Conservation (phyloP, 176 grass and related monocot genomes). For the Carex myosuroides region DNA sequence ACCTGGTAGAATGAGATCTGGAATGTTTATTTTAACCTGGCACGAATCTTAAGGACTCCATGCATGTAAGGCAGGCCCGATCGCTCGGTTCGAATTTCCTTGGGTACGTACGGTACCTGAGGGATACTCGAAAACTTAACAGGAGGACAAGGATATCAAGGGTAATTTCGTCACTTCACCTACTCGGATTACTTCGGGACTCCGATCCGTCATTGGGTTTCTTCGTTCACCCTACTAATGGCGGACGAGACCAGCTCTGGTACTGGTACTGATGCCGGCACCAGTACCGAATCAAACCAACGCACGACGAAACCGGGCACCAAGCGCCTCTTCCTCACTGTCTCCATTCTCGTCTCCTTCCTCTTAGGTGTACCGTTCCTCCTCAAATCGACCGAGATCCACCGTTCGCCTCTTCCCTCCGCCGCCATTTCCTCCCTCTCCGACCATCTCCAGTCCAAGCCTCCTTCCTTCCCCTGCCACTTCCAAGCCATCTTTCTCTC, state of each 20-base stretch:
- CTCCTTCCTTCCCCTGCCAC: slow-evolving; percentile 47
- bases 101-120: too few species aligned
- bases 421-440: slow-evolving; percentile 60
- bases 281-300: neutral
- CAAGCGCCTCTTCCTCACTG: slow-evolving; percentile 64
- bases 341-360: slow-evolving; percentile 66
- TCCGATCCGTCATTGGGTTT: neutral
- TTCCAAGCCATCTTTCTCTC: slow-evolving; percentile 57
- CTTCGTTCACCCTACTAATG: neutral
- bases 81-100: too few species aligned
- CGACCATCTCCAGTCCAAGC: slow-evolving; percentile 39
- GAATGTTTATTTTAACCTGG: too few species aligned
- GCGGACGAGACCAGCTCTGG: neutral
- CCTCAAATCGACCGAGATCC: slow-evolving; percentile 81
- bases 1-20: too few species aligned
- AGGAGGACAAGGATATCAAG: neutral
- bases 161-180: neutral
- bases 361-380: slow-evolving; percentile 66
- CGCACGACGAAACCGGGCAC: slow-evolving; percentile 45
- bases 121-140: neutral
- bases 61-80: too few species aligned
- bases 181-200: neutral
- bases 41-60: too few species aligned
- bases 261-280: neutral
- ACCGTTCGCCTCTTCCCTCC: slow-evolving; percentile 79